Base-by-base conservation (phyloP, 495 filamentous ascomycete genomes). In the Hypoxylon cercidicola region DNA sequence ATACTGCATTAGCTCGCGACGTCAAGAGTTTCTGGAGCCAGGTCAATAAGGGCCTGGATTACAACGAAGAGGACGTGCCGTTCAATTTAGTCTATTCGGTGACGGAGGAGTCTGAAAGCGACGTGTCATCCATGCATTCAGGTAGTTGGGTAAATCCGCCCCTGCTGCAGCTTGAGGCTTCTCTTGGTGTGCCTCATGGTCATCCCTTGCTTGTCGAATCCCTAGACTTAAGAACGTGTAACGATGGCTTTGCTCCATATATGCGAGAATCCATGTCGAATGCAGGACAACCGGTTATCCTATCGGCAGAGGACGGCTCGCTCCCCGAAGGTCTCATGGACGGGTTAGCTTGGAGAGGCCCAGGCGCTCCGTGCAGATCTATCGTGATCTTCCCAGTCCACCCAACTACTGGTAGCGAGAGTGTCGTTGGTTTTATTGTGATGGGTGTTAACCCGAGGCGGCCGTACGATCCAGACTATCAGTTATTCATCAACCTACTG, bases 381-480 rank as follows among this genome's bases (percentile, higher is more conserved):
- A 83, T 87, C 28, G 87, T 92, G 18, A 79, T 90, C 18, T 90
- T 89, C 68, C 87, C 89, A 0, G 85, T 92, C 28, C 86, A 89
- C 62, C 85, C 88, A 1, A 90, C 88, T 13, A 89, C 84, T 9
- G 85, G 84, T 2, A 86, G 86, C 10, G 81, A 85, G 34, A 79
- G 79, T 4, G 77, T 83, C 3, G 79, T 90, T 9, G 89, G 89
- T 2, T 92, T 91, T 64, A 75, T 91, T 23, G 84, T 90, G 1
- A 78, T 91, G 69, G 89, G 88, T 21, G 72, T 88, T 3, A 92
- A 92, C 72, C 88, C 88, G 32, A 76, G 88, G 23, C 79, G 88
- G 50, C 87, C 83, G 1, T 91, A 88, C 61, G 87, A 92, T 65
- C 83, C 86, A 48, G 88, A 90, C 64, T 92, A 90, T 59, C 79